Percentiles rank a stretch among this genome's conserved stretches.
Evolutionary conservation across 1,284 basidiomycete species (phyloP).

Genomic region (Papiliotrema flavescens): DNA sequence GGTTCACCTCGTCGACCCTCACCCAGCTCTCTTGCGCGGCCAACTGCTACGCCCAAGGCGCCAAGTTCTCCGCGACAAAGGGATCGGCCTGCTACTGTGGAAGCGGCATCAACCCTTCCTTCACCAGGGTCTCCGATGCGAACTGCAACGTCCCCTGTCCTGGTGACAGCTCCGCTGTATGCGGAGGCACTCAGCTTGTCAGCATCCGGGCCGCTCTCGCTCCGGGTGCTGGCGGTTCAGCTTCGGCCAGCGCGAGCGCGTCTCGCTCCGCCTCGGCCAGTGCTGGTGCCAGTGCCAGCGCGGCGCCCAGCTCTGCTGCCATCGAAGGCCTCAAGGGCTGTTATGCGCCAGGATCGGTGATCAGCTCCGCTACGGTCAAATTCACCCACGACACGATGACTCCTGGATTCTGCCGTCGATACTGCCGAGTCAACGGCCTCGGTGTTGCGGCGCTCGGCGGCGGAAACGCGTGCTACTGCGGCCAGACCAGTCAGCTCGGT

Average conservation of each 20-base stretch:
- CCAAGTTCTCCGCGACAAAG: conserved; percentile 17
- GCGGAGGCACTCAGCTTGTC: conserved; percentile 1
- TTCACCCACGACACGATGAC: conserved; percentile 12
- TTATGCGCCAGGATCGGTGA: conserved; percentile 21
- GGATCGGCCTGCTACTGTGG: conserved; percentile 23
- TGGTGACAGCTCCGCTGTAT: conserved; percentile 5
- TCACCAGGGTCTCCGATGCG: background rate
- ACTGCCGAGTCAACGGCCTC: conserved; percentile 13
- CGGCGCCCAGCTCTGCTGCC: conserved; percentile 1
- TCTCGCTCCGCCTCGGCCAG: background rate
- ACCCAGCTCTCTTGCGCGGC: conserved; percentile 9
- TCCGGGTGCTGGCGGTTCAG: background rate
- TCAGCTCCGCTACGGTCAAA: conserved; percentile 3
- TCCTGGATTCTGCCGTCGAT: conserved; percentile 16
- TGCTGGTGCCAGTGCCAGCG: conserved; percentile 1
- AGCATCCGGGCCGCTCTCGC: background rate
- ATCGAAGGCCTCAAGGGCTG: conserved; percentile 30
- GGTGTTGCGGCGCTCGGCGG: conserved; percentile 9
- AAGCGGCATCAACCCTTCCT: conserved; percentile 4
- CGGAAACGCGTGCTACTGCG: conserved; percentile 10
- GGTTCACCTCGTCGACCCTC: conserved; percentile 1
- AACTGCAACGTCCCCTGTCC: conserved; percentile 9
- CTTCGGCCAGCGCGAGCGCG: background rate
- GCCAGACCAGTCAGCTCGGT: background rate
- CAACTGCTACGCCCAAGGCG: conserved; percentile 13